A percentile compares a stretch with the other conserved stretches of the same genome.
Conservation (phyloP, 2,329 filamentous ascomycete genomes). For the Cladorrhinum sp. region DNA sequence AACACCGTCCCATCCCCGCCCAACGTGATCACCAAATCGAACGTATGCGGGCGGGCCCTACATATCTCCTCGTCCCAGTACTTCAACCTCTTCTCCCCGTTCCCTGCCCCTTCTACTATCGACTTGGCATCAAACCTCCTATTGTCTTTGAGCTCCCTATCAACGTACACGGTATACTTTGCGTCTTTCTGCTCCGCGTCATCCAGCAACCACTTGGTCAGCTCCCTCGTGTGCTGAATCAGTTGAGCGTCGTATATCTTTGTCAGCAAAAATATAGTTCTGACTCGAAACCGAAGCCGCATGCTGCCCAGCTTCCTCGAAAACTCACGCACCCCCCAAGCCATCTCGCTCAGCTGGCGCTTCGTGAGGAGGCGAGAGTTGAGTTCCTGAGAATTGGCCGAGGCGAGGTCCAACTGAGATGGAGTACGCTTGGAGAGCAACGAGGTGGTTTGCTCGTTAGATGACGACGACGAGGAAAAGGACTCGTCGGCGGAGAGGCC, state of each 20-base stretch:
- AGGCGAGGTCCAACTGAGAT: not conserved
- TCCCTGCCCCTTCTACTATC: slow-evolving; percentile 59
- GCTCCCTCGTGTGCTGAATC: slow-evolving; percentile 70
- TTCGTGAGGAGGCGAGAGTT: slow-evolving; percentile 81
- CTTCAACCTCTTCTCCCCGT: slow-evolving; percentile 55
- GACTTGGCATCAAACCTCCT: slow-evolving; percentile 70
- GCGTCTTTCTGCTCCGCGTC: slow-evolving; percentile 56
- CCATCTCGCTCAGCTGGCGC: slow-evolving; percentile 94
- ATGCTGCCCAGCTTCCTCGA: slow-evolving; percentile 83
- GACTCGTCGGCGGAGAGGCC: not conserved
- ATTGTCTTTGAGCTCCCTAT: slow-evolving; percentile 69
- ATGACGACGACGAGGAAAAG: not conserved
- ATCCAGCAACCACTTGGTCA: slow-evolving; percentile 77
- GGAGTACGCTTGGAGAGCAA: not conserved
- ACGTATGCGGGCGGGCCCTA: slow-evolving; percentile 72
- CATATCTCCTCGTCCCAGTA: slow-evolving; percentile 86
- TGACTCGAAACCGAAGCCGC: slow-evolving; percentile 75
- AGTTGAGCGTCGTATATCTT: slow-evolving; percentile 86
- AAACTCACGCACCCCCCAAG: slow-evolving; percentile 88
- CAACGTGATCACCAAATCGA: slow-evolving; percentile 90
- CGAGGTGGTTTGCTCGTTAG: not conserved
- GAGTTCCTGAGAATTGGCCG: not conserved
- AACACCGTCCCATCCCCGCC: slow-evolving; percentile 96
- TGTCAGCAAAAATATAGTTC: slow-evolving; percentile 80
- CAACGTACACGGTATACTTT: slow-evolving; percentile 76